A percentile compares a stretch with the other conserved stretches of the same genome.
Evolutionary conservation across 169 alveolate genomes (phyloP).

Genomic region (Fabrea salina): DNA sequence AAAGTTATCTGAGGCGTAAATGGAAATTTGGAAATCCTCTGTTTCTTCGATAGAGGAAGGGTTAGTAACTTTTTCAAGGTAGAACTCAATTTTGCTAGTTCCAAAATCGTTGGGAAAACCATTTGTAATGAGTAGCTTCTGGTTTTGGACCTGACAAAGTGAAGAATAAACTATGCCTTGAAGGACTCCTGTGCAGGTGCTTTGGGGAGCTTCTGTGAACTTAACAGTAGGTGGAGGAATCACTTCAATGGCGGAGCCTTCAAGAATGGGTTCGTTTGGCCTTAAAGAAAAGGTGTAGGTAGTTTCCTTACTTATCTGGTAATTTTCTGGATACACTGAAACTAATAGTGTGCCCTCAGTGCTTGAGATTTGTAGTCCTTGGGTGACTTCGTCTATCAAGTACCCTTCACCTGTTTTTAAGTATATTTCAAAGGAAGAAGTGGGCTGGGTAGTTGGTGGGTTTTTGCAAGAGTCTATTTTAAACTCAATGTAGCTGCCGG

Average conservation of each 20-base stretch:
- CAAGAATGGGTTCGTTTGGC: too few relatives aligned
- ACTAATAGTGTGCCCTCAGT: not conserved
- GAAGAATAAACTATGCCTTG: not conserved
- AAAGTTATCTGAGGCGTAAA: not conserved
- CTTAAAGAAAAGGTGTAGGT: too few relatives aligned
- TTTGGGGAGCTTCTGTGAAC: not conserved
- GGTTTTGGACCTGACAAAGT: not conserved
- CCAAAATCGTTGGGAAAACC: too few relatives aligned
- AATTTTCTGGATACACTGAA: too few relatives aligned
- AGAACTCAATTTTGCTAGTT: not conserved
- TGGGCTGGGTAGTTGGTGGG: not conserved
- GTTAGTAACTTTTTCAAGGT: not conserved
- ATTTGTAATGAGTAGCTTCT: not conserved
- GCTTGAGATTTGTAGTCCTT: constrained; percentile 2
- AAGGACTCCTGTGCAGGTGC: too few relatives aligned
- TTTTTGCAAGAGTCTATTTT: not conserved
- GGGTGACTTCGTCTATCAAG: not conserved
- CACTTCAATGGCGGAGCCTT: too few relatives aligned
- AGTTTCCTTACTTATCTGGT: too few relatives aligned
- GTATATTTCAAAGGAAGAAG: not conserved
- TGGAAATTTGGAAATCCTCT: not conserved
- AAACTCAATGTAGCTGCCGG: not conserved
- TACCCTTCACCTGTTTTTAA: not conserved
- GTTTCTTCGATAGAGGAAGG: not conserved
- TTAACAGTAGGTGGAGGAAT: too few relatives aligned